Percentiles rank a stretch among this genome's conserved stretches.
Conservation (phyloP, 1,139 yeast genomes). For the Eremothecium cymbalariae region DNA sequence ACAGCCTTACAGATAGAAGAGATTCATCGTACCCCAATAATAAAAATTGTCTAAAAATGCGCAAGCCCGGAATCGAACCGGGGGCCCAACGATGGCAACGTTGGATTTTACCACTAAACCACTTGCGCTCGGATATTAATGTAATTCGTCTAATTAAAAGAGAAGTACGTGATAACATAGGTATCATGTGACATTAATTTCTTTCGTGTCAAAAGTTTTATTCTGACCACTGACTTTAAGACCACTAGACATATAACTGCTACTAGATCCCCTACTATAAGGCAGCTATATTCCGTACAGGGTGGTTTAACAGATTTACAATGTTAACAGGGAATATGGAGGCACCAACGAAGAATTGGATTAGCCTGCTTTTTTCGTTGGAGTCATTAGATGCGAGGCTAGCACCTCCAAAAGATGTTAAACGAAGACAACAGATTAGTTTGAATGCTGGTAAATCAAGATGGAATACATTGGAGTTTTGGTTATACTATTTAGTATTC, state of each 20-base stretch:
- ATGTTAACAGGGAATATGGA: no score
- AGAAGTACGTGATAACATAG: not conserved
- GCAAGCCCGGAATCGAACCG: constrained; percentile 18
- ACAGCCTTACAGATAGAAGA: no score
- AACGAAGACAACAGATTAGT: constrained; percentile 33
- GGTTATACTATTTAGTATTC: constrained; percentile 54
- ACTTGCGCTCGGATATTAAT: constrained; percentile 11
- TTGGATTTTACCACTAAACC: constrained; percentile 16
- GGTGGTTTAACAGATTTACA: no score
- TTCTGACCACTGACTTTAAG: not conserved
- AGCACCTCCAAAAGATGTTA: constrained; percentile 43
- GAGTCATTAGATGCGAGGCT: constrained; percentile 75
- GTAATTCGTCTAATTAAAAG: no score
- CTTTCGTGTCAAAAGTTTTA: not conserved
- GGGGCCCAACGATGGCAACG: constrained; percentile 17
- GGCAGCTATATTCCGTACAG: not conserved
- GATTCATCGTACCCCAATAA: no score
- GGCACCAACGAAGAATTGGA: not conserved
- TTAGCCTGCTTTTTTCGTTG: constrained; percentile 47
- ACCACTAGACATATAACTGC: not conserved
- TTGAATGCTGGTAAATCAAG: constrained; percentile 43
- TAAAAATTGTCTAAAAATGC: constrained; percentile 8
- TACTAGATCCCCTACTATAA: not conserved
- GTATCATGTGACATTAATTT: not conserved
- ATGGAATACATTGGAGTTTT: constrained; percentile 74